phyloP scores from a whole-genome alignment of 2,329 filamentous ascomycete species.

The Chrysoporthe puriensis region DNA sequence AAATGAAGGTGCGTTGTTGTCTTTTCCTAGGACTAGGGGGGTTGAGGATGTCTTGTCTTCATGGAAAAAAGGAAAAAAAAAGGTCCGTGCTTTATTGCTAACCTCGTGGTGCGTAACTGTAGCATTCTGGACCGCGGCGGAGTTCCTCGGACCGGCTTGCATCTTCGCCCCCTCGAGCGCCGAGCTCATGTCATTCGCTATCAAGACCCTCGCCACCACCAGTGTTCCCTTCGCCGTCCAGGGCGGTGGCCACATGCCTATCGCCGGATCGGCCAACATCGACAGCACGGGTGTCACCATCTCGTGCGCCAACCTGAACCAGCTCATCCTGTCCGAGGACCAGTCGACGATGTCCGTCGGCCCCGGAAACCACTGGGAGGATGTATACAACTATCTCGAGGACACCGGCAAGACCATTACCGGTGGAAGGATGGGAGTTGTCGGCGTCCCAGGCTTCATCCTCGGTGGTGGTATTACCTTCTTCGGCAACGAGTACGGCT shows the following conservation, averaged over 20 bases:
- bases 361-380: slow-evolving; percentile 37
- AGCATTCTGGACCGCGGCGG: slow-evolving; percentile 6
- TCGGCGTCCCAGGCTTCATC: slow-evolving; percentile 37
- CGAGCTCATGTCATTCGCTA: slow-evolving; percentile 12
- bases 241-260: slow-evolving; percentile 38
- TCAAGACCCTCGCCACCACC: slow-evolving; percentile 30
- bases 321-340: slow-evolving; percentile 37
- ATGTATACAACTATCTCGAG: slow-evolving; percentile 36
- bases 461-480: slow-evolving; percentile 41
- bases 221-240: slow-evolving; percentile 35
- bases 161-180: slow-evolving; percentile 34
- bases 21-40: no score
- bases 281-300: slow-evolving; percentile 38
- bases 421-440: slow-evolving; percentile 36
- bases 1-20: not conserved
- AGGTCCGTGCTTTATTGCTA: no score
- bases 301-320: slow-evolving; percentile 41
- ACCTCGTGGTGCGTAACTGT: not conserved
- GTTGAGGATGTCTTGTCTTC: no score
- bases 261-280: slow-evolving; percentile 33
- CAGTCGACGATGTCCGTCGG: slow-evolving; percentile 37
- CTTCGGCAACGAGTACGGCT: slow-evolving; percentile 36
- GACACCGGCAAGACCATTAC: slow-evolving; percentile 33
- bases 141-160: slow-evolving; percentile 31
- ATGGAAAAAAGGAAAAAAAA: no score